Base-by-base conservation (phyloP, 352 stramenopile genomes). In the Phytophthora cactorum region DNA sequence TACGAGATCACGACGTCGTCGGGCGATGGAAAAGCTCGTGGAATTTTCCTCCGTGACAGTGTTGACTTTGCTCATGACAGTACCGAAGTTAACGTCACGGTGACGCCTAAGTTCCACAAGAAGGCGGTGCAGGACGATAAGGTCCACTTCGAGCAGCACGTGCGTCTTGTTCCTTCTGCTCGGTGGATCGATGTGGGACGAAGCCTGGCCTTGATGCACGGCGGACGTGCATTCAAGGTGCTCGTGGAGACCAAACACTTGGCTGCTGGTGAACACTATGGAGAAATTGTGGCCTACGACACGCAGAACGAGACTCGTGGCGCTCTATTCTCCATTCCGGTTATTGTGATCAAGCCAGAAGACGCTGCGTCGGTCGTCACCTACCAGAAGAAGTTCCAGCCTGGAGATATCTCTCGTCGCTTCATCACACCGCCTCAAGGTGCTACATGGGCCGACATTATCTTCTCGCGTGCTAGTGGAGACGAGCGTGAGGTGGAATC, bases 311-410 rank as follows among this genome's bases (percentile, higher is more conserved):
- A 86, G 36, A 63, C 66, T 43, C 73, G 81, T 28, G 92, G 91
- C 0, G 58, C 87, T 4, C 32, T 98, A 14, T 99, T 98, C 62
- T 85, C 72, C 38, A 88, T 98, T 34, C 96, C 96, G 0, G 91
- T 99, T 32, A 95, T 81, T 27, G 84, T 98, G 15, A 86, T 97
- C 47, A 95, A 95, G 68, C 88, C 90, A 0, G 84, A 98, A 72
- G 32, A 74, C 0, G 55, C 50, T 22, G 45, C 63, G 15, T 77
- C 77, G 1, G 72, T 84, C 1, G 61, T 83, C 17, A 45, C 53
- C 12, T 89, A 86, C 66, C 75, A 78, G 57, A 82, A 78, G 55
- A 52, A 75, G 14, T 79, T 93, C 68, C 65, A 82, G 43, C 81
- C 85, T 9, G 88, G 85, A 5, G 61, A 78, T 12, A 92, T 96